Conservation (phyloP, 2,329 filamentous ascomycete genomes). For the Didymosphaeria variabile region DNA sequence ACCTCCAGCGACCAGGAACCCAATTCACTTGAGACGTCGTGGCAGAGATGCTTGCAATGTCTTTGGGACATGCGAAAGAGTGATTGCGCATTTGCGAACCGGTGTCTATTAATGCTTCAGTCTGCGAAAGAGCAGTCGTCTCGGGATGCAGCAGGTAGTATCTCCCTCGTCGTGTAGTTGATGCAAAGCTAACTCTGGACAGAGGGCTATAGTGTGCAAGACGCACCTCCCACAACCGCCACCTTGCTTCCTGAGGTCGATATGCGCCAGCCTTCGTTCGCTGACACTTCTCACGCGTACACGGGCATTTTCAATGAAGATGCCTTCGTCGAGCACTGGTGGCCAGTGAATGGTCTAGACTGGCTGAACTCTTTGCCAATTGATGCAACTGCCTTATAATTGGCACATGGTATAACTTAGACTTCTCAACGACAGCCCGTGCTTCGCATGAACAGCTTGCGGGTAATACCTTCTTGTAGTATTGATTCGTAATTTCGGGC, state of each 20-base stretch:
- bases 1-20: neutral
- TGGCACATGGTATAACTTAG: neutral
- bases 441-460: no score
- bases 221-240: neutral
- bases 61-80: neutral
- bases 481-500: no score
- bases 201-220: neutral
- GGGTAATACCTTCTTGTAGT: no score
- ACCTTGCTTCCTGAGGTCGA: neutral
- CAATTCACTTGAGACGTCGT: conserved; percentile 6
- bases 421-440: no score
- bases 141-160: neutral
- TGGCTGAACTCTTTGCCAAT: conserved; percentile 12
- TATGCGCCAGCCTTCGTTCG: neutral
- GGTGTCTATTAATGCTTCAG: conserved; percentile 12
- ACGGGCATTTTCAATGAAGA: neutral
- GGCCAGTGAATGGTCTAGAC: conserved; percentile 11
- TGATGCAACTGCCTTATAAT: conserved; percentile 1
- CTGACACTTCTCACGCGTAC: neutral
- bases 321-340: conserved; percentile 7
- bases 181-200: neutral
- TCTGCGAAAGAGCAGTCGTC: neutral
- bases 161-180: neutral
- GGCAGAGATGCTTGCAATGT: conserved; percentile 5
- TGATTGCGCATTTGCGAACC: conserved; percentile 14